phyloP scores from a whole-genome alignment of 768 basidiomycete species.

The Paxillus rubicundulus region DNA sequence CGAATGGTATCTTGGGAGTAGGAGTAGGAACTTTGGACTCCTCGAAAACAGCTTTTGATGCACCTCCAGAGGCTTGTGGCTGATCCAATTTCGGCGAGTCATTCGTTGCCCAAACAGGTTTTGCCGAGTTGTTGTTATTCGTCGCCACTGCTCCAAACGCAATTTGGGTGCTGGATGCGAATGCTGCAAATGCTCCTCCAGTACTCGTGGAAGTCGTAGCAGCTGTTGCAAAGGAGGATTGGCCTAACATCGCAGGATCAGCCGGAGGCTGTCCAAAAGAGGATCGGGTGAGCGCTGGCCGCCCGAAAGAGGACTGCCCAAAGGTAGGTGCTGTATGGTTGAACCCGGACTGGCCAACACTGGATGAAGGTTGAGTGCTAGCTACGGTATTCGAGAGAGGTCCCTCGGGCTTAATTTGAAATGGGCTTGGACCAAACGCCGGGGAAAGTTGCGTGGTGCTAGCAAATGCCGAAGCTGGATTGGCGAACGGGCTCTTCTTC shows the following conservation, averaged over 20 bases:
- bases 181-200: slow-evolving; percentile 38
- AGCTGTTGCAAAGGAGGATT: slow-evolving; percentile 18
- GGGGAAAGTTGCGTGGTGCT: slow-evolving; percentile 7
- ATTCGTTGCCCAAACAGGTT: slow-evolving; percentile 21
- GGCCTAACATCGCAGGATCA: slow-evolving; percentile 19
- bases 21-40: slow-evolving; percentile 6
- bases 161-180: slow-evolving; percentile 27
- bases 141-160: slow-evolving; percentile 28
- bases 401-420: slow-evolving; percentile 14
- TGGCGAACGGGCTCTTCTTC: slow-evolving; percentile 27
- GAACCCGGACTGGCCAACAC: slow-evolving; percentile 38
- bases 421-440: slow-evolving; percentile 15
- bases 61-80: slow-evolving; percentile 5
- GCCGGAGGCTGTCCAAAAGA: slow-evolving; percentile 23
- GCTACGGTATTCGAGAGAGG: slow-evolving; percentile 16
- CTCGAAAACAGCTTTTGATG: slow-evolving; percentile 5
- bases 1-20: slow-evolving; percentile 10
- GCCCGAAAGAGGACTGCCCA: slow-evolving; percentile 37
- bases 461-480: slow-evolving; percentile 19
- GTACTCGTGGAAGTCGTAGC: slow-evolving; percentile 10
- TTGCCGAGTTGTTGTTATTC: slow-evolving; percentile 15
- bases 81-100: slow-evolving; percentile 8
- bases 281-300: slow-evolving; percentile 39
- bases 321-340: slow-evolving; percentile 26
- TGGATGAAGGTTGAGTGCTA: slow-evolving; percentile 17